Base-by-base conservation (phyloP, 2,329 filamentous ascomycete genomes). In the Venturiaceae sp. region DNA sequence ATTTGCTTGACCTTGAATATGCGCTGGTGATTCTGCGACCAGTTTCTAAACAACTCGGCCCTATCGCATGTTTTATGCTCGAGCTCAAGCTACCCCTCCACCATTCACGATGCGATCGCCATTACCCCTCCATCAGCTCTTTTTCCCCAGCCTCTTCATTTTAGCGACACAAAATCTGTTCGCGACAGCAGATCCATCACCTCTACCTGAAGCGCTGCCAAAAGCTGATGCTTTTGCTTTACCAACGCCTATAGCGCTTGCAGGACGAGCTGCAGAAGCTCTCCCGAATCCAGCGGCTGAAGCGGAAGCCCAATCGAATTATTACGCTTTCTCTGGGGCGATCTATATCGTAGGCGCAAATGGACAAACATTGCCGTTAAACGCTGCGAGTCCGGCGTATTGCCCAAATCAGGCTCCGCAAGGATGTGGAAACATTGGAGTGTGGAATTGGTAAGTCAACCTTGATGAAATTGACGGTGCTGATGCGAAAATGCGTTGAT, bases 381-480 rank as follows among this genome's bases (percentile, higher is more conserved):
- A 65, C 23, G 67, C 66, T 11, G 70, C 71, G 1, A 67, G 64
- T 41, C 62, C 57, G 8, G 69, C 69, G 9, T 62, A 66, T 61
- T 72, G 69, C 64, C 70, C 70, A 2, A 64, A 67, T n/a, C 65
- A 66, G 54, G 64, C 68, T 53, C 75, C 61, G 63, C 68, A 60
- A 62, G 61, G 71, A 63, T 78, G 76, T 63, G 70, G 68, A 47
- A 70, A 66, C 32, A 74, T 77, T 53, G 65, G 69, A 34, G 67
- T 73, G 46, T 68, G 72, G 6, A 71, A 72, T 57, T 78, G 73
- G 76, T 77, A 63, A 62, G 72, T 56, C 16, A 23, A 21, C 34
- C 30, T 37, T 46, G 21, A 33, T 11, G 36, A 32, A 50, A 23
- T 5, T 5, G 28, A 32, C 14, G 28, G 28, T 2, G 11, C 8